Evolutionary conservation across 208 protist genomes (phyloP).

Genomic region (Entamoeba dispar): DNA sequence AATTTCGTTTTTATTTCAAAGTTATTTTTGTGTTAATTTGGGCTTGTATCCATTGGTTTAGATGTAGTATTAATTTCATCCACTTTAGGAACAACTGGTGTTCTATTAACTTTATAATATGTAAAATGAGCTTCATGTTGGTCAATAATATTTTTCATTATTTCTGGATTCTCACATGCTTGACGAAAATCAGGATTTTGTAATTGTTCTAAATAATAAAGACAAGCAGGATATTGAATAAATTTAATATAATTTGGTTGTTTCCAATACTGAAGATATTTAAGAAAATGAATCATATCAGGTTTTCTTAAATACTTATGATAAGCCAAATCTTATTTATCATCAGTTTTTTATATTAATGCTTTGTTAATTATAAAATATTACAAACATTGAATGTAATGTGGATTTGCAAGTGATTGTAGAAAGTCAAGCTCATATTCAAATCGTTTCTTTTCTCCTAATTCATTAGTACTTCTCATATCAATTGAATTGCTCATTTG

Average conservation of each 20-base stretch:
- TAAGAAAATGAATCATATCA: background rate
- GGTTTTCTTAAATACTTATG: background rate
- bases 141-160: background rate
- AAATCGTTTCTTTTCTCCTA: background rate
- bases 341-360: too few species aligned
- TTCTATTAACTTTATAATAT: background rate
- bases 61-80: background rate
- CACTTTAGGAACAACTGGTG: background rate
- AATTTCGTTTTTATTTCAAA: too few species aligned
- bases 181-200: background rate
- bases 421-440: background rate
- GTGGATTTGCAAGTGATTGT: background rate
- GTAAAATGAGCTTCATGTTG: background rate
- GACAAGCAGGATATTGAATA: background rate
- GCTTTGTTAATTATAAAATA: background rate
- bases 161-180: background rate
- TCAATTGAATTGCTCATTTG: background rate
- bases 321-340: background rate
- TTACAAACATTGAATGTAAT: background rate
- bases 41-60: too few species aligned
- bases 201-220: background rate
- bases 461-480: background rate
- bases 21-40: too few species aligned
- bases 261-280: conserved; percentile 8
- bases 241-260: background rate